A percentile compares a stretch with the other conserved stretches of the same genome.
These are phyloP conservation scores for Ceratocystis papillata DNA, from an alignment of 2,329 filamentous ascomycete species.

Conservation along the genomic window DNA sequence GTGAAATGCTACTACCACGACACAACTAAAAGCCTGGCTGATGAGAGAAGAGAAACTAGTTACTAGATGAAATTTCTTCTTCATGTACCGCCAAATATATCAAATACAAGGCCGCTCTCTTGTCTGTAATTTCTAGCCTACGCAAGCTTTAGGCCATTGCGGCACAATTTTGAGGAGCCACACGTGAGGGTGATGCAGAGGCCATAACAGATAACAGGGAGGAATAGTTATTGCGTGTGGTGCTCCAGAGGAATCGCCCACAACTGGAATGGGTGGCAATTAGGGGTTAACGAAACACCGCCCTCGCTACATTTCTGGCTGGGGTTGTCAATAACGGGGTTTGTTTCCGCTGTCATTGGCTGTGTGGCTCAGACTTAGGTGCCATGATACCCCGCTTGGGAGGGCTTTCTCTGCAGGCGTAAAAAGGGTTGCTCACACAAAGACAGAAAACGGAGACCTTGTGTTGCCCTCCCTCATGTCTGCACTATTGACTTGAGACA, in stretches of 20 bases:
- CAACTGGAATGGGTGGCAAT: background rate
- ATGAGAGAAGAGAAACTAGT: too few relatives aligned
- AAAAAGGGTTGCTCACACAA: background rate
- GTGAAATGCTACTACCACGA: too few relatives aligned
- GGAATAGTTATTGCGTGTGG: background rate
- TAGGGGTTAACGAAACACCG: background rate
- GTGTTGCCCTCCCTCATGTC: background rate
- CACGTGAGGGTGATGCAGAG: too few relatives aligned
- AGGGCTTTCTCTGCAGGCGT: background rate
- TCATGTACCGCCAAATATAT: too few relatives aligned
- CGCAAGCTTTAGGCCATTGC: too few relatives aligned
- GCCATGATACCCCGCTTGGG: background rate
- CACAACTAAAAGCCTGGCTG: background rate
- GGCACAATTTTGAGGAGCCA: too few relatives aligned
- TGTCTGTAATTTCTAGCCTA: too few relatives aligned
- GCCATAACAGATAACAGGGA: too few relatives aligned
- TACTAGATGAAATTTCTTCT: too few relatives aligned
- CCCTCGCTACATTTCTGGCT: background rate
- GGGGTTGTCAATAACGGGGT: background rate
- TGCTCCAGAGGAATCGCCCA: background rate
- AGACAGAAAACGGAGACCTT: background rate
- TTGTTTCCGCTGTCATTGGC: constrained; percentile 1
- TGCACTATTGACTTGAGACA: background rate
- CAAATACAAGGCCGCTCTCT: too few relatives aligned
- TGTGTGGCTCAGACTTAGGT: constrained; percentile 5